phyloP scores from a whole-genome alignment of 176 grass and related monocot species.

The Lolium perenne region DNA sequence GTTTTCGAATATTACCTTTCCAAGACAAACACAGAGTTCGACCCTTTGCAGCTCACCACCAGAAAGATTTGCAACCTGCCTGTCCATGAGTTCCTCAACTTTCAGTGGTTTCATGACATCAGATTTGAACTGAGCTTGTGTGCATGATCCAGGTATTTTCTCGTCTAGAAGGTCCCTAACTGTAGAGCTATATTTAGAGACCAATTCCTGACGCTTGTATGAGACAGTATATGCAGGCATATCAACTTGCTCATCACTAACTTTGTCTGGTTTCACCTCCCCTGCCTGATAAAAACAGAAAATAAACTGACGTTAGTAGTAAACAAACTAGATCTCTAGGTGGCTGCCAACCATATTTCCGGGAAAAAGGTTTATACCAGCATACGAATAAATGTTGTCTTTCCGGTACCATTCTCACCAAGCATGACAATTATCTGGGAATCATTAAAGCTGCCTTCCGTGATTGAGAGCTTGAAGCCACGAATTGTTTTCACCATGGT shows the following conservation, averaged over 20 bases:
- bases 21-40: slow-evolving; percentile 81
- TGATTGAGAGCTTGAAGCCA: slow-evolving; percentile 65
- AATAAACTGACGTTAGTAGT: not conserved
- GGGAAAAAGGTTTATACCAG: slow-evolving; percentile 54
- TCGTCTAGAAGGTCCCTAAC: slow-evolving; percentile 67
- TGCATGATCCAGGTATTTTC: slow-evolving; percentile 72
- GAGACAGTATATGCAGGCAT: slow-evolving; percentile 79
- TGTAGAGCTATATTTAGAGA: slow-evolving; percentile 61
- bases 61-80: slow-evolving; percentile 81
- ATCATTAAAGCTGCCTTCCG: slow-evolving; percentile 70
- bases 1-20: slow-evolving; percentile 64
- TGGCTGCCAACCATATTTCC: not conserved
- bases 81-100: slow-evolving; percentile 91
- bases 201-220: slow-evolving; percentile 79
- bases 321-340: not conserved
- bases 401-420: slow-evolving; percentile 83
- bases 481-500: slow-evolving; percentile 66
- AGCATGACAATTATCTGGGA: slow-evolving; percentile 85
- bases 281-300: slow-evolving; percentile 57
- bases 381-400: slow-evolving; percentile 81
- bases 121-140: slow-evolving; percentile 65
- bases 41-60: slow-evolving; percentile 96
- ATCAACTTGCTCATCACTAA: slow-evolving; percentile 56
- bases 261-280: slow-evolving; percentile 63
- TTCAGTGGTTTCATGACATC: slow-evolving; percentile 96